Evolutionary conservation across 768 basidiomycete species (phyloP).

Genomic region (Tulasnella sp.): DNA sequence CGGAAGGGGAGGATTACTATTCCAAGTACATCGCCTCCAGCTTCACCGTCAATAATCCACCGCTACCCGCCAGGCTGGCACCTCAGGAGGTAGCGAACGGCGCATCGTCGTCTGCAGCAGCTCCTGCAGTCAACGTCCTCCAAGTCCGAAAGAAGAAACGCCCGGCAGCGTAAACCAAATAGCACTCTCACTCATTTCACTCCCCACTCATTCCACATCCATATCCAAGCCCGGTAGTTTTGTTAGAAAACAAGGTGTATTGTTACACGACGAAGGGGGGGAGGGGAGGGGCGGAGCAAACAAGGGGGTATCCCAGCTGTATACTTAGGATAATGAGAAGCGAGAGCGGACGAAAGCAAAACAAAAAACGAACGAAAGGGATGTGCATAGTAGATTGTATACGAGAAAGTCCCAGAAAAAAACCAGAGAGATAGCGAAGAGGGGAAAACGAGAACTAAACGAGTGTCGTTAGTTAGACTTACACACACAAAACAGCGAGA

Average conservation of each 20-base stretch:
- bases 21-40: constrained; percentile 17
- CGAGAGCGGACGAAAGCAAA: not conserved
- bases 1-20: constrained; percentile 21
- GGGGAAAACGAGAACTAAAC: no score
- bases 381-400: not conserved
- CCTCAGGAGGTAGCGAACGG: not conserved
- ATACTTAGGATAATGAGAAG: constrained; percentile 17
- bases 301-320: not conserved
- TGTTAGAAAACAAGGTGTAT: not conserved
- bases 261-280: not conserved
- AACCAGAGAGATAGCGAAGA: no score
- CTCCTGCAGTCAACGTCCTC: constrained; percentile 34
- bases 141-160: constrained; percentile 38
- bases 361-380: not conserved
- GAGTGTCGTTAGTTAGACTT: no score
- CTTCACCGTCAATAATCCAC: constrained; percentile 33
- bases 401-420: no score
- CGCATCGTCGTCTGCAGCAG: not conserved
- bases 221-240: not conserved
- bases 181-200: not conserved
- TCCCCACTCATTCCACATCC: not conserved
- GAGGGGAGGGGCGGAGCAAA: no score
- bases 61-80: not conserved
- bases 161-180: constrained; percentile 10
- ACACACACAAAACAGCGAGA: no score